Evolutionary conservation across 2,329 filamentous ascomycete genomes (phyloP).

Genomic region (Ceratocystis alfenasii): DNA sequence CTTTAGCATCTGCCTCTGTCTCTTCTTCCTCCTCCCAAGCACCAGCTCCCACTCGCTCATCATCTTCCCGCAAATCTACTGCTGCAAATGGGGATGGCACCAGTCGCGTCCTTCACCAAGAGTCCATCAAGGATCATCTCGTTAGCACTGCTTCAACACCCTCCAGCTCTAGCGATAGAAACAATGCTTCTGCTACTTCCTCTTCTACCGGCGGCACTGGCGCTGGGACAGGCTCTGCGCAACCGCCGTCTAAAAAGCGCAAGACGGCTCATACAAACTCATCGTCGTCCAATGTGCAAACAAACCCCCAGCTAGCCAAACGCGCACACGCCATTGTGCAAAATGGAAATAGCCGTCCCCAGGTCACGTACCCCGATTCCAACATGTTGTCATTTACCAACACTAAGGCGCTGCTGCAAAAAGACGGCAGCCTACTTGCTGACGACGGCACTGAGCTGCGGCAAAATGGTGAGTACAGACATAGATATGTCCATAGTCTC

Average conservation of each 20-base stretch:
- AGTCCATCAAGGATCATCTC: conserved; percentile 19
- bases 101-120: conserved; percentile 15
- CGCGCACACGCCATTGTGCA: conserved; percentile 15
- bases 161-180: conserved; percentile 14
- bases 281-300: conserved; percentile 23
- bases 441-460: conserved; percentile 80
- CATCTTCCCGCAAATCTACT: conserved; percentile 34
- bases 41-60: conserved; percentile 29
- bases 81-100: conserved; percentile 30
- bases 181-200: conserved; percentile 25
- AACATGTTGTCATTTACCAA: conserved; percentile 85
- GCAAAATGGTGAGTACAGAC: conserved; percentile 63
- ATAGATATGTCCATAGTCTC: background rate
- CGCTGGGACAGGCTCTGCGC: conserved; percentile 24
- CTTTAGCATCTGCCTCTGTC: conserved; percentile 23
- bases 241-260: conserved; percentile 61
- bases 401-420: conserved; percentile 52
- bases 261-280: conserved; percentile 50
- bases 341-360: conserved; percentile 12
- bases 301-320: conserved; percentile 17
- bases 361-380: conserved; percentile 41
- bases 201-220: no score
- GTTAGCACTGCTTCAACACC: conserved; percentile 15
- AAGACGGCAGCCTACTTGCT: conserved; percentile 63
- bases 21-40: conserved; percentile 32